Evolutionary conservation across 2,329 filamentous ascomycete species (phyloP).

Genomic region (Fusarium tricinctum): DNA sequence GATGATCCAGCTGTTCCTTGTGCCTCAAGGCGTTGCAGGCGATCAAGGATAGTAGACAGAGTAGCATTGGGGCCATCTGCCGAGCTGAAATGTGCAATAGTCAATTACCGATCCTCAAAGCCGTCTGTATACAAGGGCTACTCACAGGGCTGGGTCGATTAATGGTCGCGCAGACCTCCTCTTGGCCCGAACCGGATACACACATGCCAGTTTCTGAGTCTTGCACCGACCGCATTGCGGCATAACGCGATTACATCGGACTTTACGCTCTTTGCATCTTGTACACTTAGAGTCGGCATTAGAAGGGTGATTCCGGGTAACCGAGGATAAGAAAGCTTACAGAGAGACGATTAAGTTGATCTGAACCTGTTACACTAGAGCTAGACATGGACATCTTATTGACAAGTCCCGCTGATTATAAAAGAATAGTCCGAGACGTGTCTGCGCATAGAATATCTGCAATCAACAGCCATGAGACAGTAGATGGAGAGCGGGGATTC

Average conservation of each 20-base stretch:
- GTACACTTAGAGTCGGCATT: slow-evolving; percentile 37
- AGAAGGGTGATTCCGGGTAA: slow-evolving; percentile 2
- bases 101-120: slow-evolving; percentile 20
- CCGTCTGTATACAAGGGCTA: background rate
- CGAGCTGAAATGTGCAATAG: slow-evolving; percentile 23
- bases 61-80: slow-evolving; percentile 27
- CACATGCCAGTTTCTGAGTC: slow-evolving; percentile 46
- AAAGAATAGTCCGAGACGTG: slow-evolving; percentile 22
- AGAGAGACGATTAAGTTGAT: slow-evolving; percentile 47
- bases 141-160: slow-evolving; percentile 40
- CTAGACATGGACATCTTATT: slow-evolving; percentile 18
- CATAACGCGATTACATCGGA: slow-evolving; percentile 52
- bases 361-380: slow-evolving; percentile 18
- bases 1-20: slow-evolving; percentile 20
- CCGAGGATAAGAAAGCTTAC: slow-evolving; percentile 20
- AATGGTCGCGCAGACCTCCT: slow-evolving; percentile 41
- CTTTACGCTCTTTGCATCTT: slow-evolving; percentile 51
- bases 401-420: background rate
- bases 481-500: slow-evolving; percentile 27
- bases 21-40: slow-evolving; percentile 51
- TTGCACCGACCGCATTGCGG: slow-evolving; percentile 50
- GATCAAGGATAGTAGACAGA: slow-evolving; percentile 50
- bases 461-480: background rate
- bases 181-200: slow-evolving; percentile 50
- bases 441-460: background rate